A percentile compares a stretch with the other conserved stretches of the same genome.
phyloP scores from a whole-genome alignment of 306 rosid genomes.

The Myrica gale region DNA sequence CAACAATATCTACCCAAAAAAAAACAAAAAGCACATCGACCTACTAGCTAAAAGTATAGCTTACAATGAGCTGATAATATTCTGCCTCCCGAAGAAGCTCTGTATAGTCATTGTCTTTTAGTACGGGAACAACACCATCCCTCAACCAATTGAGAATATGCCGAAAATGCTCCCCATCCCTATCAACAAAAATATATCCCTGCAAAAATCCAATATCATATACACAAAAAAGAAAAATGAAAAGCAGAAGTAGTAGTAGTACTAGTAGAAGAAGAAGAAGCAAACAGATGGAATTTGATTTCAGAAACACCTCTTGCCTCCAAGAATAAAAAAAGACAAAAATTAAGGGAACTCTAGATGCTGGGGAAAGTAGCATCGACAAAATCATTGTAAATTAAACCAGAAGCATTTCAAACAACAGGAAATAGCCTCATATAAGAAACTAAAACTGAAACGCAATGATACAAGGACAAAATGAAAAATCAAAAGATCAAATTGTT shows the following conservation, averaged over 20 bases:
- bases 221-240: background rate
- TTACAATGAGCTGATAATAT: constrained; percentile 81
- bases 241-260: too few species aligned
- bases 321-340: background rate
- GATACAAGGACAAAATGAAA: background rate
- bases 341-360: background rate
- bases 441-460: background rate
- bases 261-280: too few species aligned
- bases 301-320: background rate
- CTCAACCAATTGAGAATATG: constrained; percentile 96
- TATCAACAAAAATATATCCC: constrained; percentile 84
- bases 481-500: background rate
- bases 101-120: constrained; percentile 52
- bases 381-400: too few species aligned
- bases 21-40: constrained; percentile 1
- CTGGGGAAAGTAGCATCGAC: background rate
- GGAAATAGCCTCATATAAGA: background rate
- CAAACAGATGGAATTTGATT: background rate
- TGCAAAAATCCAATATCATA: constrained; percentile 37
- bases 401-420: background rate
- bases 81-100: constrained; percentile 87
- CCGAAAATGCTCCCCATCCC: constrained; percentile 88
- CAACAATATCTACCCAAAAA: background rate
- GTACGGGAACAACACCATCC: constrained; percentile 70
- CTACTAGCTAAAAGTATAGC: constrained; percentile 25